phyloP scores from a whole-genome alignment of 805 yeast species.

The Suhomyces pyralidae region DNA sequence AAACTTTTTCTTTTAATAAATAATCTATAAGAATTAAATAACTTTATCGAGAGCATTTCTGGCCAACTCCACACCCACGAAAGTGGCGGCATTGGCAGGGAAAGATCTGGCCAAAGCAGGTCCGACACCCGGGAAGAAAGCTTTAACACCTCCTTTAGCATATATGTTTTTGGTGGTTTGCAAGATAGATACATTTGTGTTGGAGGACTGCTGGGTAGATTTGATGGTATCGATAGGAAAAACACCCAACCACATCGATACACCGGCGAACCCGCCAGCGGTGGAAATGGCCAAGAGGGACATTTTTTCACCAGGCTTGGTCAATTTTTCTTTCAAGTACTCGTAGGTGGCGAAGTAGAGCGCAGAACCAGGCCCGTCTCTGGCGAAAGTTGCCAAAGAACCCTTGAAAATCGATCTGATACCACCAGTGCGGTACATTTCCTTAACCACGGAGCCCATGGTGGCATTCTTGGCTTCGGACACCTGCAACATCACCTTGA shows the following conservation, averaged over 20 bases:
- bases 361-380: slow-evolving; percentile 98
- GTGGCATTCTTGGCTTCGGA: slow-evolving; percentile 50
- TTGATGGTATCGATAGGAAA: slow-evolving; percentile 97
- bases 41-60: slow-evolving; percentile 38
- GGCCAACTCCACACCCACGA: slow-evolving; percentile 90
- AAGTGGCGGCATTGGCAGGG: slow-evolving; percentile 99
- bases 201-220: slow-evolving; percentile 71
- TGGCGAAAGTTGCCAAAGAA: slow-evolving; percentile 83
- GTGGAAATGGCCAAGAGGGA: slow-evolving; percentile 72
- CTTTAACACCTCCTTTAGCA: slow-evolving; percentile 74
- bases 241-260: slow-evolving; percentile 93
- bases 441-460: slow-evolving; percentile 60
- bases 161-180: slow-evolving; percentile 71
- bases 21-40: slow-evolving; percentile 17
- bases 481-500: slow-evolving; percentile 89
- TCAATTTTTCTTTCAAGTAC: slow-evolving; percentile 60
- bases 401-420: slow-evolving; percentile 84
- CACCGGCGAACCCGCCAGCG: slow-evolving; percentile 96
- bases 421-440: slow-evolving; percentile 78
- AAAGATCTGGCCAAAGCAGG: slow-evolving; percentile 92
- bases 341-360: slow-evolving; percentile 94
- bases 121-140: slow-evolving; percentile 96
- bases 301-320: slow-evolving; percentile 54
- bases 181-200: slow-evolving; percentile 50
- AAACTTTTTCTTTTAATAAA: background rate